Conservation (phyloP, 1,139 yeast species). For the Pichia sp. region DNA sequence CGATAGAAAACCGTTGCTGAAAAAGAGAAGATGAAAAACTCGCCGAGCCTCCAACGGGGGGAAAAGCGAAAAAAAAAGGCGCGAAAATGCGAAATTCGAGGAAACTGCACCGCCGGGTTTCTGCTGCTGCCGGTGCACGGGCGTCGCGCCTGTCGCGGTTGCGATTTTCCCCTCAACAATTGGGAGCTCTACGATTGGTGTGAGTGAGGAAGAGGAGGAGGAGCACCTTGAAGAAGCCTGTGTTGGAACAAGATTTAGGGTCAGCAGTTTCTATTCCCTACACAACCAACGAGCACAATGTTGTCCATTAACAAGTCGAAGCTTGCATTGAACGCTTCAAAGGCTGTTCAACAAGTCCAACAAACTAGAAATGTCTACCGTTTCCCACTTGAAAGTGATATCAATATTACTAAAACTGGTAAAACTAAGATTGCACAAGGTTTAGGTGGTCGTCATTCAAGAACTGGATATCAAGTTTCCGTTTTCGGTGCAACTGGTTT, state of each 20-base stretch:
- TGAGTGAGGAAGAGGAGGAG: not conserved
- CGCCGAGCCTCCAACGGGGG: not conserved
- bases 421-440: constrained; percentile 66
- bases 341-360: constrained; percentile 10
- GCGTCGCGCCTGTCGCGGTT: too few species aligned
- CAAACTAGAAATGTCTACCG: constrained; percentile 22
- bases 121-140: not conserved
- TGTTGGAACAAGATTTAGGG: not conserved
- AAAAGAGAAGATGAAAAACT: too few species aligned
- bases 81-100: too few species aligned
- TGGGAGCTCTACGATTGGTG: not conserved
- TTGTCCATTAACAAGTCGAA: constrained; percentile 11
- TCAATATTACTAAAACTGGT: constrained; percentile 70
- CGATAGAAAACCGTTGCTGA: too few species aligned
- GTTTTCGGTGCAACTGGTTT: constrained; percentile 82
- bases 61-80: too few species aligned
- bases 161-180: not conserved
- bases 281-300: constrained; percentile 3
- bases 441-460: constrained; percentile 75
- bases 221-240: not conserved
- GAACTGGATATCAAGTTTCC: constrained; percentile 89
- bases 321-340: constrained; percentile 11
- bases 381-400: constrained; percentile 44
- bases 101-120: too few species aligned
- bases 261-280: too few species aligned